Evolutionary conservation across 139 green algal genomes (phyloP), one percentile per base, ranked within the genome.

Genomic region (Coelastrella sp.): DNA sequence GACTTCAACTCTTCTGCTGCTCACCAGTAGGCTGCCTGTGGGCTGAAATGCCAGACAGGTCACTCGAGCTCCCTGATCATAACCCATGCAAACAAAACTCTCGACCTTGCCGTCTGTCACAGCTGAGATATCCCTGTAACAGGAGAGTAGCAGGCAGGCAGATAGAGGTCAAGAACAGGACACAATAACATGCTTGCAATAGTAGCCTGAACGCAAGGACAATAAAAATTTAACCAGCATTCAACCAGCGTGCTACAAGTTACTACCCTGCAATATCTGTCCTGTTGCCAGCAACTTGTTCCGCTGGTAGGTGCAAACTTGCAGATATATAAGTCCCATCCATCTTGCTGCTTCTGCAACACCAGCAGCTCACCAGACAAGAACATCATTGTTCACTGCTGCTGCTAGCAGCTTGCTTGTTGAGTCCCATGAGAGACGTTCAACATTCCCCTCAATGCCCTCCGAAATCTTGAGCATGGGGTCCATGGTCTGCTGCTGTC

Each of bases 41-140:
- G 85, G 78, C 68, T 92, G 88, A 83, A 94, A 94, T 0, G 85
- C 86, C 23, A 91, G 6, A 37, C 41, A 53, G 5, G 76, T 88
- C 32, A 94, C 82, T 19, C 23, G 35, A 0, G 87, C 79, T 62
- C 67, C 40, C 23, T 80, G 38, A 15, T 90, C 83, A 76, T 92
- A 91, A 41, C 91, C 88, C 57, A 87, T 90, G 87, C 91, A 94
- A 27, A 91, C 83, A 69, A 41, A 80, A 25, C 50, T 79, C 66
- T 79, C 68, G 17, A 79, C 48, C 50, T 67, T 67, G 48, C 68
- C 68, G 32, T 86, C 68, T 27, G 68, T 79, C 5, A 79, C 67
- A 38, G 45, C 66, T 23, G 35, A 71, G 0, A 86, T 48, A 13
- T 86, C 80, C 78, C 78, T 84, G 78, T 40, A 84, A 3, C 9